Conservation (phyloP, 2,329 filamentous ascomycete species). For the Ceratocystis diversiconidia region DNA sequence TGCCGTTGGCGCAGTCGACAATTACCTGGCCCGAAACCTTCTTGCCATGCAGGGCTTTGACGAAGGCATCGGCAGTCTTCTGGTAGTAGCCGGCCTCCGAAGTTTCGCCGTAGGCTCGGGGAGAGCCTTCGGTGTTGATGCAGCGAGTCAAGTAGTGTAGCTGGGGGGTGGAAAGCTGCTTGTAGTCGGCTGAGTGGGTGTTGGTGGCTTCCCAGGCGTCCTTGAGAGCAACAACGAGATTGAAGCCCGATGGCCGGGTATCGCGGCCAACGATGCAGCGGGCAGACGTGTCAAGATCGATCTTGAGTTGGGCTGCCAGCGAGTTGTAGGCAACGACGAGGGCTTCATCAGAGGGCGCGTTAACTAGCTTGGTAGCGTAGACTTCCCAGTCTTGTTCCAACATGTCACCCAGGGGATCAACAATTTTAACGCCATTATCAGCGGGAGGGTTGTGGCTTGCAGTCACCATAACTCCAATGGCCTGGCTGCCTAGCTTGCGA, state of each 20-base stretch:
- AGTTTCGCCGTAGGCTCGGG: slow-evolving; percentile 73
- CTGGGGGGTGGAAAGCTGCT: slow-evolving; percentile 91
- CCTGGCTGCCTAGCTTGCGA: slow-evolving; percentile 75
- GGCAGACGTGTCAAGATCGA: slow-evolving; percentile 55
- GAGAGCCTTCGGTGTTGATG: slow-evolving; percentile 80
- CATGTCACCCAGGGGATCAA: slow-evolving; percentile 98
- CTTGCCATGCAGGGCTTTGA: slow-evolving; percentile 62
- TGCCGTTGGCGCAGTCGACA: slow-evolving; percentile 93
- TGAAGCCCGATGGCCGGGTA: slow-evolving; percentile 81
- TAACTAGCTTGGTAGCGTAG: slow-evolving; percentile 78
- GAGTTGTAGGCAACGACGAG: slow-evolving; percentile 63
- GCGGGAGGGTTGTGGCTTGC: slow-evolving; percentile 81
- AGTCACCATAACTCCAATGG: slow-evolving; percentile 93
- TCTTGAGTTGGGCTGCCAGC: slow-evolving; percentile 59
- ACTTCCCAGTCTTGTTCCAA: slow-evolving; percentile 89
- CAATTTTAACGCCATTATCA: slow-evolving; percentile 89
- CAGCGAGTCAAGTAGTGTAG: slow-evolving; percentile 92
- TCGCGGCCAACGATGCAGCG: slow-evolving; percentile 84
- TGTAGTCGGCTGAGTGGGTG: slow-evolving; percentile 67
- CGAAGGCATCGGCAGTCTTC: slow-evolving; percentile 77
- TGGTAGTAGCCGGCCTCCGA: slow-evolving; percentile 90
- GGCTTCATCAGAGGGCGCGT: slow-evolving; percentile 59
- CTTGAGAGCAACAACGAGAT: slow-evolving; percentile 62
- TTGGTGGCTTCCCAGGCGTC: slow-evolving; percentile 65
- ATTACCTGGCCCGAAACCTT: slow-evolving; percentile 61